phyloP scores from a whole-genome alignment of 2,329 filamentous ascomycete genomes.

The Cryphonectria parasitica region DNA sequence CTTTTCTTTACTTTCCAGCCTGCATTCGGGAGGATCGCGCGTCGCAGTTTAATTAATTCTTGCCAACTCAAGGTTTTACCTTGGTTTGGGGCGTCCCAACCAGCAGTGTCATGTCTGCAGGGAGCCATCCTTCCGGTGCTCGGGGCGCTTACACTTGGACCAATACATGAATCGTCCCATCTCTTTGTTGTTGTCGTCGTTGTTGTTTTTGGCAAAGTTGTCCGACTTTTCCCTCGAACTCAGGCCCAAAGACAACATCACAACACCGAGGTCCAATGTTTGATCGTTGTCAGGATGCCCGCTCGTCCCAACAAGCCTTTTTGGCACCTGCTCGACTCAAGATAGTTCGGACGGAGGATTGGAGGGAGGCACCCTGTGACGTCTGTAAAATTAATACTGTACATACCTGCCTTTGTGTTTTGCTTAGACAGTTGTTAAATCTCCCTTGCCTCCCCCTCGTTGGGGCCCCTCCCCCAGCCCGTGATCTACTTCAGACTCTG shows the following conservation, averaged over 20 bases:
- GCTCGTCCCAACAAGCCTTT: background rate
- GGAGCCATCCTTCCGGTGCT: slow-evolving; percentile 1
- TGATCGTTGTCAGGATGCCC: slow-evolving; percentile 9
- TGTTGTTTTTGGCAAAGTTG: background rate
- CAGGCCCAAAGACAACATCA: background rate
- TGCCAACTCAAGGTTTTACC: slow-evolving; percentile 4
- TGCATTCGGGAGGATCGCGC: background rate
- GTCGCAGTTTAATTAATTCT: background rate
- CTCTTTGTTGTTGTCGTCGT: background rate
- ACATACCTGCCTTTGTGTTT: background rate
- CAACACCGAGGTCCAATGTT: slow-evolving; percentile 1
- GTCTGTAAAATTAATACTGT: background rate
- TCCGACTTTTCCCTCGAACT: background rate
- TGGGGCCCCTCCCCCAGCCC: too few relatives aligned
- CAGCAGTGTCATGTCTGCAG: slow-evolving; percentile 13
- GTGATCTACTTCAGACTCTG: background rate
- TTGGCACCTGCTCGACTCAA: slow-evolving; percentile 2
- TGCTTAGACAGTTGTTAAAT: background rate
- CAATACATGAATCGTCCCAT: slow-evolving; percentile 11
- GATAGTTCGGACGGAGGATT: slow-evolving; percentile 2
- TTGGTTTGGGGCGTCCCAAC: slow-evolving; percentile 11
- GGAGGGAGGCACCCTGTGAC: too few relatives aligned
- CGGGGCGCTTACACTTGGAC: slow-evolving; percentile 2
- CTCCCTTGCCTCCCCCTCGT: background rate
- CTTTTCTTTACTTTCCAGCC: background rate